Evolutionary conservation across 2,329 filamentous ascomycete genomes (phyloP), one percentile per base, ranked within the genome.

Genomic region (Colletotrichum gloeosporioides): DNA sequence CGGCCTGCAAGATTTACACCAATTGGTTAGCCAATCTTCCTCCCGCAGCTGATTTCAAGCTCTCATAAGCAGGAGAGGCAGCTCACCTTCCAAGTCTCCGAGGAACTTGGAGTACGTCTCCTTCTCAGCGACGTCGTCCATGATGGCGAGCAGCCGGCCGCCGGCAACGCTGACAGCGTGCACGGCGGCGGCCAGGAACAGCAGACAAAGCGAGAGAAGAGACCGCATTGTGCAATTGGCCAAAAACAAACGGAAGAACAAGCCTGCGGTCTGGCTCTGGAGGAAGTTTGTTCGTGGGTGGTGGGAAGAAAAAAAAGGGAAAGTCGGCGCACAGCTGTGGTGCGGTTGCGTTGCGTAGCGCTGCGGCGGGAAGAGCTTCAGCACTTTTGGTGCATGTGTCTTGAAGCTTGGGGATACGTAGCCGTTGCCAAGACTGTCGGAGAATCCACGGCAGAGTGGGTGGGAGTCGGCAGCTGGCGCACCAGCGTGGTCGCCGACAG

Each of bases 121-220:
- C 89, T 96, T 95, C 83, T 98, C 95, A 57, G 91, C 90, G 78
- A 92, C 89, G 81, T 98, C 94, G 82, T 99, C 96, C 69, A 98
- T 86, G 75, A 99, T 91, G 77, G 98, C 96, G 82, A 99, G 89
- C 85, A 99, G 86, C 83, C 95, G 92, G 76, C 96, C 97, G 77
- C 96, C 97, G 65, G 92, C 90, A 78, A 93, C 93, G 88, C 96
- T 98, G 82, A 94, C 87, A 73, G 96, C 96, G 84, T 93, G 91
- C 79, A 92, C 94, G 74, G 92, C 88, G 82, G 93, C 90, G 78
- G 92, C 87, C 78, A 95, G 89, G 78, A 92, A 88, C 81, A 96
- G 87, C 77, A 95, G 85, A 79, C 95, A 87, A 82, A 95, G 89
- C 81, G 93, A 93, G 86, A 94, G 85, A 83, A 94, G 86, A 88